Evolutionary conservation across 2,329 filamentous ascomycete species (phyloP).

Genomic region (Alternaria dauci): DNA sequence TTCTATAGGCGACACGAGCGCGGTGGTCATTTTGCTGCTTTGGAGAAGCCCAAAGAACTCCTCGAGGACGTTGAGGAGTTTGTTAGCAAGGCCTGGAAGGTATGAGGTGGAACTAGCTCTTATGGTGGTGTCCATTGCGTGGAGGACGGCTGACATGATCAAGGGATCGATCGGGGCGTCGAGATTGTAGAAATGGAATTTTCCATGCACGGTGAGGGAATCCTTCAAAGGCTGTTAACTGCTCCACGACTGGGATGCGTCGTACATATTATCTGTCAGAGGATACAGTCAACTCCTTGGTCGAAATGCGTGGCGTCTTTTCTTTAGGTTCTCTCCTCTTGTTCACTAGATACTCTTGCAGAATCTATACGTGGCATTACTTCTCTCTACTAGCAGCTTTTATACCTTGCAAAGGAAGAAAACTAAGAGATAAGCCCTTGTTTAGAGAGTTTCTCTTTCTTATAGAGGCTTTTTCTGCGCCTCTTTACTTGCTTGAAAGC

Average conservation of each 20-base stretch:
- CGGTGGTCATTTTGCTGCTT: conserved; percentile 65
- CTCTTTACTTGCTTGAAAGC: too few species aligned
- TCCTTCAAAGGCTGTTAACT: neutral
- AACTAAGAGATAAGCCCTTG: too few species aligned
- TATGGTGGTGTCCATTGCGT: neutral
- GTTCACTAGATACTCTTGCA: too few species aligned
- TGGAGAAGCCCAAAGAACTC: conserved; percentile 56
- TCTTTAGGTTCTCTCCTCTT: too few species aligned
- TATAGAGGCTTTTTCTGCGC: too few species aligned
- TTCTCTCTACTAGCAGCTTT: too few species aligned
- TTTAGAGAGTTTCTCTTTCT: too few species aligned
- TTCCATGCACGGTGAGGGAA: too few species aligned
- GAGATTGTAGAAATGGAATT: conserved; percentile 4
- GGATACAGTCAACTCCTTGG: neutral
- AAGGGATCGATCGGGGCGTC: conserved; percentile 1
- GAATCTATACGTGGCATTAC: too few species aligned
- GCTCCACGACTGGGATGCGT: neutral
- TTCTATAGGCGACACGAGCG: conserved; percentile 50
- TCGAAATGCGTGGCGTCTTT: too few species aligned
- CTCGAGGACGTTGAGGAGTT: conserved; percentile 58
- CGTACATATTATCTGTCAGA: neutral
- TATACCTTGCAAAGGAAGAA: too few species aligned
- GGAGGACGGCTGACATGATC: neutral
- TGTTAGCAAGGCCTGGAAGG: conserved; percentile 50
- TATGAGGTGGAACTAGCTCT: conserved; percentile 20